Conservation (phyloP, 2,329 filamentous ascomycete species). For the Phoma sp. region DNA sequence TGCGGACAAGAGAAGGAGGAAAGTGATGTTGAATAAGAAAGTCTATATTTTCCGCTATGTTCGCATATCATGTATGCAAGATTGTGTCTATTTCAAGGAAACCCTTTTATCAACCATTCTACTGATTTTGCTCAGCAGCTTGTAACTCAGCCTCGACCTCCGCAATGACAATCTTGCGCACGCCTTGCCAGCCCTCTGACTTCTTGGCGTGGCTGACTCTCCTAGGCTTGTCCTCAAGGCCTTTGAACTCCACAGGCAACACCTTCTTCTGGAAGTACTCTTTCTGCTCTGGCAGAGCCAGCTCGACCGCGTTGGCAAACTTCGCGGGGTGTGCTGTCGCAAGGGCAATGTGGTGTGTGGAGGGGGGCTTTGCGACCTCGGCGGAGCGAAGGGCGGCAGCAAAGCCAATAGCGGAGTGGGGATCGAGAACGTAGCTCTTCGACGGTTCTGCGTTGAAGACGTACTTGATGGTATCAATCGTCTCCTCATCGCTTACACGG, state of each 20-base stretch:
- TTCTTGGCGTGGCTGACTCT: constrained; percentile 73
- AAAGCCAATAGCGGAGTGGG: constrained; percentile 88
- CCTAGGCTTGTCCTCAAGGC: constrained; percentile 76
- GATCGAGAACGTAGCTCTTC: constrained; percentile 79
- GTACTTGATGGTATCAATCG: constrained; percentile 54
- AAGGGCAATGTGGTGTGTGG: constrained; percentile 75
- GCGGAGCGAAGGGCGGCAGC: constrained; percentile 76
- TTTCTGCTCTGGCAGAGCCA: constrained; percentile 73
- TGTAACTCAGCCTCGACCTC: constrained; percentile 64
- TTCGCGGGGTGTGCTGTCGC: constrained; percentile 97
- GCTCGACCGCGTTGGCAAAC: constrained; percentile 83
- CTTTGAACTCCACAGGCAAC: constrained; percentile 80
- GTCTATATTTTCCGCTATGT: neutral
- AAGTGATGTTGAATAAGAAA: neutral
- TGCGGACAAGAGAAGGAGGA: too few relatives aligned
- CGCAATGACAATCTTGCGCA: constrained; percentile 75
- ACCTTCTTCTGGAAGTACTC: constrained; percentile 80
- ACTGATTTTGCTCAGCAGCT: constrained; percentile 36
- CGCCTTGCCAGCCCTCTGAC: constrained; percentile 70
- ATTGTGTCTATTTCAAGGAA: constrained; percentile 14
- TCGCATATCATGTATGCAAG: constrained; percentile 4
- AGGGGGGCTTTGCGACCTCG: constrained; percentile 54
- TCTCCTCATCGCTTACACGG: constrained; percentile 62
- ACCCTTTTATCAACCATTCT: constrained; percentile 2
- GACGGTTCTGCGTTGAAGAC: constrained; percentile 57